Evolutionary conservation across 192 early-diverging fungal genomes (phyloP).

Genomic region (Coemansia sp.): DNA sequence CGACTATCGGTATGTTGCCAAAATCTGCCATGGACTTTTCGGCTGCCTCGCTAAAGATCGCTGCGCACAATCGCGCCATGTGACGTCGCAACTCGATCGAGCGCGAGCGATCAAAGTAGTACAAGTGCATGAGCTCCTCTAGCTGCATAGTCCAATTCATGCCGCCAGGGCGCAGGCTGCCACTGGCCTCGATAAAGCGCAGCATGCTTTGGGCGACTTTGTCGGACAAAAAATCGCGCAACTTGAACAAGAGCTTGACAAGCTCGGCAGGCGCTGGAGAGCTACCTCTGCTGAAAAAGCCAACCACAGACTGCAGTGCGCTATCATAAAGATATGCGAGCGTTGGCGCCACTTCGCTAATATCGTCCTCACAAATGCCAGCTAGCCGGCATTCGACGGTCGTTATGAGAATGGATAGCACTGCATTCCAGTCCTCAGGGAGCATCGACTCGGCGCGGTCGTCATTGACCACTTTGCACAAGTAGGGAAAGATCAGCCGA

Average conservation of each 20-base stretch:
- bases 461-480: slow-evolving; percentile 48
- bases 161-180: slow-evolving; percentile 29
- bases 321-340: slow-evolving; percentile 32
- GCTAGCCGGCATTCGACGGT: slow-evolving; percentile 31
- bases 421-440: slow-evolving; percentile 35
- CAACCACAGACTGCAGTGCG: slow-evolving; percentile 28
- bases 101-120: slow-evolving; percentile 50
- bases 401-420: slow-evolving; percentile 31
- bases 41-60: slow-evolving; percentile 12
- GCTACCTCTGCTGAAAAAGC: slow-evolving; percentile 16
- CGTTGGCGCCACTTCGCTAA: slow-evolving; percentile 9
- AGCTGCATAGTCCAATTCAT: slow-evolving; percentile 17
- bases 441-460: slow-evolving; percentile 40
- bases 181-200: slow-evolving; percentile 25
- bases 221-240: slow-evolving; percentile 34
- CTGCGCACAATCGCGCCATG: slow-evolving; percentile 22
- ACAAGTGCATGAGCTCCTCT: slow-evolving; percentile 46
- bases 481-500: slow-evolving; percentile 43
- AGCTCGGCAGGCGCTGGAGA: slow-evolving; percentile 15
- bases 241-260: slow-evolving; percentile 27
- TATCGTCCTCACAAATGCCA: slow-evolving; percentile 6
- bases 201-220: slow-evolving; percentile 44
- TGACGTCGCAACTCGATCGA: slow-evolving; percentile 34
- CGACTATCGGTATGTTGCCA: slow-evolving; percentile 27
- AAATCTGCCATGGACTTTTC: neutral